These are phyloP conservation scores for Phyllosticta citrichinensis DNA, from an alignment of 2,329 filamentous ascomycete genomes.

Conservation along the genomic window DNA sequence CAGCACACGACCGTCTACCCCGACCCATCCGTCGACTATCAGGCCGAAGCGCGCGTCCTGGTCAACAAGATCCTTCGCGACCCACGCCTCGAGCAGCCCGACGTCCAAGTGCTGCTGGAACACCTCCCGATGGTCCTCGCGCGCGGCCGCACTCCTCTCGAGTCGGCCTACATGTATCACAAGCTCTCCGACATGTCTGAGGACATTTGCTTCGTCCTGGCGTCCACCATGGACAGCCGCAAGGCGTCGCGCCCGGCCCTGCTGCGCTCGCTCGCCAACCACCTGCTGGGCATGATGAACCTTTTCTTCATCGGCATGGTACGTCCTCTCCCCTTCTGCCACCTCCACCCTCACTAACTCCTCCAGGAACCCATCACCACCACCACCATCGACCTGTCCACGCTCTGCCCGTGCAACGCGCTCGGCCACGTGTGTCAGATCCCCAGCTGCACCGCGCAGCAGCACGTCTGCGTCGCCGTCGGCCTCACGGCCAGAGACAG, in stretches of 20 bases:
- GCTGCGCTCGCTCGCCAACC: too few species aligned
- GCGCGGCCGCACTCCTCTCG: too few species aligned
- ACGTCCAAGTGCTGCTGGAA: neutral
- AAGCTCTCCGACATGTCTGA: too few species aligned
- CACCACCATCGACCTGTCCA: neutral
- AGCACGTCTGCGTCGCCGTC: neutral
- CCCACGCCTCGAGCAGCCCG: neutral
- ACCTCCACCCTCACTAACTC: neutral
- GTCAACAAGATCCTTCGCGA: neutral
- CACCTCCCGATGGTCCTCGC: neutral
- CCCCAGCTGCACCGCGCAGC: neutral
- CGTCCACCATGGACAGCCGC: too few species aligned
- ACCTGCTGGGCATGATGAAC: too few species aligned
- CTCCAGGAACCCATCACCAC: neutral
- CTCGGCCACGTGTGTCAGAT: neutral
- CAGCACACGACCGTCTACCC: neutral
- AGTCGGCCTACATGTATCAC: too few species aligned
- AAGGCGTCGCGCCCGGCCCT: too few species aligned
- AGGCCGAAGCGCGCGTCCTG: neutral
- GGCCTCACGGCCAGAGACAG: neutral
- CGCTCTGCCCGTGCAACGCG: neutral
- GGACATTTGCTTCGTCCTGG: too few species aligned
- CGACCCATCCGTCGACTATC: neutral
- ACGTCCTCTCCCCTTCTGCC: neutral
- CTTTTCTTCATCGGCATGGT: too few species aligned